Conservation (phyloP, 129 eudicot species). For the Saposhnikovia divaricata region DNA sequence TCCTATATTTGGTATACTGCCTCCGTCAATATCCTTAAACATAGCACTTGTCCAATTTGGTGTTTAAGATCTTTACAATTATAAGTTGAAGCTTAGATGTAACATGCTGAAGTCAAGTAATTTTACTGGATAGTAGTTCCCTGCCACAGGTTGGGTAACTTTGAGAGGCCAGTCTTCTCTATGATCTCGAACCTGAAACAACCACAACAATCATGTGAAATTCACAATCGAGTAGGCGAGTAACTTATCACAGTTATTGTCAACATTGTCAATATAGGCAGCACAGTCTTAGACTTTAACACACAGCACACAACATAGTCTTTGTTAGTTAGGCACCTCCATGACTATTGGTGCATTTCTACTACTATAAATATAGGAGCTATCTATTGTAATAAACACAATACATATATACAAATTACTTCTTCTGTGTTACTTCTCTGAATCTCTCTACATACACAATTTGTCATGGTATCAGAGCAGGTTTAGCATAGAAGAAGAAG, state of each 20-base stretch:
- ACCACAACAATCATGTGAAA: constrained; percentile 1
- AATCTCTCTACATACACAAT: too few species aligned
- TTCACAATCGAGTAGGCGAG: background rate
- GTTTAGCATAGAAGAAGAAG: too few species aligned
- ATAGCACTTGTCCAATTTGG: background rate
- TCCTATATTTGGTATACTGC: background rate
- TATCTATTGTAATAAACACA: too few species aligned
- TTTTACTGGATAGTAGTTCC: constrained; percentile 83
- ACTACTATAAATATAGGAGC: too few species aligned
- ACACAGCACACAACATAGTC: too few species aligned
- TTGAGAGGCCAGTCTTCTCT: constrained; percentile 77
- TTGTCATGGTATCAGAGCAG: too few species aligned
- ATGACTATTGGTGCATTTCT: too few species aligned
- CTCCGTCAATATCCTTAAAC: background rate
- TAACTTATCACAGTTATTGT: background rate
- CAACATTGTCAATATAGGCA: too few species aligned
- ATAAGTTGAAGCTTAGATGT: background rate
- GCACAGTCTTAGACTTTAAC: too few species aligned
- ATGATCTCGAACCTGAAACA: constrained; percentile 63
- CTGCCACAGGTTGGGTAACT: constrained; percentile 91
- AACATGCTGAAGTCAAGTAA: background rate
- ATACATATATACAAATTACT: too few species aligned
- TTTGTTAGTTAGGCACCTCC: too few species aligned
- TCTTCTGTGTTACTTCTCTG: too few species aligned
- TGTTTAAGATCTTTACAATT: background rate